phyloP scores from a whole-genome alignment of 192 early-diverging fungal genomes.

The Coemansia sp. region DNA sequence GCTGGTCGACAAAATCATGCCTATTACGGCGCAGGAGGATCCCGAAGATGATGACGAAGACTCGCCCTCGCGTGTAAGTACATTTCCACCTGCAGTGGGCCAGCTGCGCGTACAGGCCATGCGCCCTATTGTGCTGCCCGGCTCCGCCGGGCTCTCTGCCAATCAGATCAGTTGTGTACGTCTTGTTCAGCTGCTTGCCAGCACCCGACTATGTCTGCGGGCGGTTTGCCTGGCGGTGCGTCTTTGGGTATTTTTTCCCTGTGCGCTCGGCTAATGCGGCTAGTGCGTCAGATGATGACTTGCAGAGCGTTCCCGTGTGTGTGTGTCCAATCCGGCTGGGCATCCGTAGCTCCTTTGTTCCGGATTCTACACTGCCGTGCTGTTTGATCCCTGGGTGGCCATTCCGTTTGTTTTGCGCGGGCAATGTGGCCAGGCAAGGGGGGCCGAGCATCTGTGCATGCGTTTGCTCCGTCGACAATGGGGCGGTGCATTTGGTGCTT shows the following conservation, averaged over 20 bases:
- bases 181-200: not conserved
- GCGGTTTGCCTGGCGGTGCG: not conserved
- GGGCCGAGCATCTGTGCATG: too few species aligned
- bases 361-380: too few species aligned
- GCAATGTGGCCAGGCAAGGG: not conserved
- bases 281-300: constrained; percentile 5
- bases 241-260: too few species aligned
- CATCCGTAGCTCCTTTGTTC: too few species aligned
- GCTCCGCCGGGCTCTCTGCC: too few species aligned
- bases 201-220: constrained; percentile 3
- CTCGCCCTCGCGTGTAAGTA: constrained; percentile 61
- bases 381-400: not conserved
- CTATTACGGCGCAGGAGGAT: constrained; percentile 79
- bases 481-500: too few species aligned
- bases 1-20: constrained; percentile 75
- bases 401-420: too few species aligned
- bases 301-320: too few species aligned
- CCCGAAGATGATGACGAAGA: constrained; percentile 77
- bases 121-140: not conserved
- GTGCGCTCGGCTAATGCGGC: too few species aligned
- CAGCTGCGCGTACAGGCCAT: not conserved
- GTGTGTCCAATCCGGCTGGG: not conserved
- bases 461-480: too few species aligned
- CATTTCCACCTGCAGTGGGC: too few species aligned
- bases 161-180: not conserved